Conservation (phyloP, 805 yeast genomes). For the Kuraishia hungarica region DNA sequence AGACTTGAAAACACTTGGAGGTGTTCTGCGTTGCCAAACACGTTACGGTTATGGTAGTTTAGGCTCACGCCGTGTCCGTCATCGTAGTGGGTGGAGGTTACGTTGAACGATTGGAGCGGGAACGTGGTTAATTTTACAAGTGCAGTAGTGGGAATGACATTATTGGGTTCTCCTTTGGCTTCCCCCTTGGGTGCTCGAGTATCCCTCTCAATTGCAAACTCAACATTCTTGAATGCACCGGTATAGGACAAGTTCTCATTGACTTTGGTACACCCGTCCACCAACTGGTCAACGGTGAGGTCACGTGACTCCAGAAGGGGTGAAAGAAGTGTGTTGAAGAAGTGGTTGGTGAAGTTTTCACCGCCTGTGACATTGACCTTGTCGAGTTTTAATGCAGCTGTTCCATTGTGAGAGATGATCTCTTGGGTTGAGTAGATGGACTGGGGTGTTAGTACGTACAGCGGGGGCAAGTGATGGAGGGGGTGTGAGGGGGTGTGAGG, state of each 20-base stretch:
- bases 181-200: conserved; percentile 2
- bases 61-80: conserved; percentile 24
- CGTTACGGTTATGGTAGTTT: conserved; percentile 34
- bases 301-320: conserved; percentile 31
- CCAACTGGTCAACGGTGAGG: conserved; percentile 34
- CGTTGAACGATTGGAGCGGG: conserved; percentile 18
- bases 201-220: conserved; percentile 12
- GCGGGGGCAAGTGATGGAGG: no score
- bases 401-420: neutral
- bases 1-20: conserved; percentile 43
- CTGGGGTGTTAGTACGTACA: neutral
- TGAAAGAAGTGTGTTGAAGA: conserved; percentile 34
- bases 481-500: no score
- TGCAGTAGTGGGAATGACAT: conserved; percentile 23
- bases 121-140: conserved; percentile 24
- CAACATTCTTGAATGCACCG: conserved; percentile 18
- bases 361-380: conserved; percentile 22
- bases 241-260: conserved; percentile 15
- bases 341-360: conserved; percentile 26
- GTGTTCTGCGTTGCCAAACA: conserved; percentile 64
- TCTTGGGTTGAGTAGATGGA: neutral
- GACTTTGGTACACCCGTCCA: conserved; percentile 14
- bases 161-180: neutral
- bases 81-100: conserved; percentile 26
- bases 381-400: conserved; percentile 18